These are phyloP conservation scores for Arachis hypogaea DNA, from an alignment of 306 rosid species.

Conservation along the genomic window DNA sequence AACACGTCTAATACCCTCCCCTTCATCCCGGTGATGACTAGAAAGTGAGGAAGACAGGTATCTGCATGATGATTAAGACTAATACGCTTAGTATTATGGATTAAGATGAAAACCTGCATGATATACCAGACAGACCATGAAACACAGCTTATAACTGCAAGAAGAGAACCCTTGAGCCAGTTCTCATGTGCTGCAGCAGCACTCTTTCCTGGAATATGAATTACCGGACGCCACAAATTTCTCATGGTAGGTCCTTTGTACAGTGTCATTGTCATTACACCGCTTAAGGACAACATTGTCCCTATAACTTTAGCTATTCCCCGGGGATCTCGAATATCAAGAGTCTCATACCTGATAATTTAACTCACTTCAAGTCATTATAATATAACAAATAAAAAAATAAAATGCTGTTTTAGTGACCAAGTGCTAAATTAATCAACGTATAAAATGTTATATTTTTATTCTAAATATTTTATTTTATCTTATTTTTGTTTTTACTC, in stretches of 20 bases:
- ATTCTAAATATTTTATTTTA: no score
- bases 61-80: no score
- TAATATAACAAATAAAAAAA: background rate
- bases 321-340: constrained; percentile 54
- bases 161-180: constrained; percentile 85
- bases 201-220: constrained; percentile 50
- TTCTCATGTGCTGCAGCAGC: constrained; percentile 45
- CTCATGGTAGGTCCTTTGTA: constrained; percentile 67
- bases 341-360: constrained; percentile 56
- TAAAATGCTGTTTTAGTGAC: no score
- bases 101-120: constrained; percentile 69
- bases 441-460: no score
- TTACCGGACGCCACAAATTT: constrained; percentile 59
- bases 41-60: no score
- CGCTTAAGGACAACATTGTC: constrained; percentile 66
- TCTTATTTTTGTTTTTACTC: no score
- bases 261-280: constrained; percentile 80
- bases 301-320: constrained; percentile 79
- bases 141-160: constrained; percentile 66
- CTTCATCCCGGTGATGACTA: no score
- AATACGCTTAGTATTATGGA: background rate
- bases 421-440: no score
- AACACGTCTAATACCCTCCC: no score
- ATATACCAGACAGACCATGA: constrained; percentile 79
- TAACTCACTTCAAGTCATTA: constrained; percentile 4